Evolutionary conservation across 352 stramenopile species (phyloP).

Genomic region (Phytophthora macrochlamydospora): DNA sequence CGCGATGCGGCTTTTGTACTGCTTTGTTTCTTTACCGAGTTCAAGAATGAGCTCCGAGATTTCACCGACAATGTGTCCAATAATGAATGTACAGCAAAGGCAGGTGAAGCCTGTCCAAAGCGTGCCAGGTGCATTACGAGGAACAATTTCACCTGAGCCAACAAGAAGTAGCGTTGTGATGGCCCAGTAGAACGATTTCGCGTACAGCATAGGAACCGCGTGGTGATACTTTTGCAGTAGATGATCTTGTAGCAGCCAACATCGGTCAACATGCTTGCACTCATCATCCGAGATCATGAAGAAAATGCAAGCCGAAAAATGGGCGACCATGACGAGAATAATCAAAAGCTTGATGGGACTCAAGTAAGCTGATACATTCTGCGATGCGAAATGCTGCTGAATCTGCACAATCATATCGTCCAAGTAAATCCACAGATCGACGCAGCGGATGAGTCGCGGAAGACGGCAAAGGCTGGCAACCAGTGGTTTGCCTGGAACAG

Average conservation of each 20-base stretch:
- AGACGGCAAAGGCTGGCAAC: slow-evolving; percentile 55
- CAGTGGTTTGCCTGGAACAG: slow-evolving; percentile 14
- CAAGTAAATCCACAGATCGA: slow-evolving; percentile 58
- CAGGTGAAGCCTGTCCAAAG: slow-evolving; percentile 66
- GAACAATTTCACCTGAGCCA: slow-evolving; percentile 63
- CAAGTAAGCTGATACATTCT: slow-evolving; percentile 75
- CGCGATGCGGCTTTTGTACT: slow-evolving; percentile 72
- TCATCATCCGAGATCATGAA: slow-evolving; percentile 74
- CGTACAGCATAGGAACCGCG: slow-evolving; percentile 57
- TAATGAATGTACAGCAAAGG: slow-evolving; percentile 71
- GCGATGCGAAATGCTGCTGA: slow-evolving; percentile 65
- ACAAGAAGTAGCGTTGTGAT: slow-evolving; percentile 70
- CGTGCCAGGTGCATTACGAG: slow-evolving; percentile 44
- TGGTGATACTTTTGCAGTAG: slow-evolving; percentile 71
- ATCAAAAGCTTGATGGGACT: slow-evolving; percentile 73
- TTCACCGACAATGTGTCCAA: slow-evolving; percentile 79
- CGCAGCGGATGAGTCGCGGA: slow-evolving; percentile 58
- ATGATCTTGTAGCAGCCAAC: slow-evolving; percentile 69
- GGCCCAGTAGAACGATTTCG: slow-evolving; percentile 77
- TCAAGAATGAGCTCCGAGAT: slow-evolving; percentile 82
- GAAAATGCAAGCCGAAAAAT: slow-evolving; percentile 71
- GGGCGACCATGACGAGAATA: slow-evolving; percentile 58
- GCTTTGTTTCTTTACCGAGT: slow-evolving; percentile 71
- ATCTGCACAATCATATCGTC: slow-evolving; percentile 73
- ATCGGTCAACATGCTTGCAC: slow-evolving; percentile 42